Evolutionary conservation across 306 rosid species (phyloP).

Genomic region (Rosa rugosa): DNA sequence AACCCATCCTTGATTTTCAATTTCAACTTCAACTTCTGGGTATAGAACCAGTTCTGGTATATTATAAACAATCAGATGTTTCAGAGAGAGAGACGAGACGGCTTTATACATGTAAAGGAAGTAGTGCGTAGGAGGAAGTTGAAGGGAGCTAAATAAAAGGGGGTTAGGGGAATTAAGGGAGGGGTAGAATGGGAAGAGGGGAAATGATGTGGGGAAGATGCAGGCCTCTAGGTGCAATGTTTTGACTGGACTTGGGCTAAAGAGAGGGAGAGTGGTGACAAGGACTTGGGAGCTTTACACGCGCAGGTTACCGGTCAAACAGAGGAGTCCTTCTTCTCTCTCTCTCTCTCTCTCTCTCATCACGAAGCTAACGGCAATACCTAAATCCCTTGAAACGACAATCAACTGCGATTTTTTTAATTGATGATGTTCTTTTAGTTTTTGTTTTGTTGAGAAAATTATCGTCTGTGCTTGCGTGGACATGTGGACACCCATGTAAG

Average conservation of each 20-base stretch:
- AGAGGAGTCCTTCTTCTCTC: background rate
- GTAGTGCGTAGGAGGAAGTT: background rate
- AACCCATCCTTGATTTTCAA: conserved; percentile 50
- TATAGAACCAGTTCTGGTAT: background rate
- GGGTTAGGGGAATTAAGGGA: background rate
- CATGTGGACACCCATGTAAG: background rate
- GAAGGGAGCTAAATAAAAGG: conserved; percentile 11
- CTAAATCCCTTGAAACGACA: conserved; percentile 39
- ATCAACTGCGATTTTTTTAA: conserved; percentile 10
- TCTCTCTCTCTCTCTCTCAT: conserved; percentile 4
- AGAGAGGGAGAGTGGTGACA: conserved; percentile 26
- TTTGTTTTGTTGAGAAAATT: background rate
- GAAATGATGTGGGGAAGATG: conserved; percentile 29
- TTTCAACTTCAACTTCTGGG: background rate
- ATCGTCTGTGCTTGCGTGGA: conserved; percentile 8
- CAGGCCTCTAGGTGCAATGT: conserved; percentile 51
- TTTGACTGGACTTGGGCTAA: conserved; percentile 38
- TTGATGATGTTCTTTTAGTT: background rate
- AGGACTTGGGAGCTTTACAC: conserved; percentile 38
- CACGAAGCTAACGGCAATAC: conserved; percentile 59
- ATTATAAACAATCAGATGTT: background rate
- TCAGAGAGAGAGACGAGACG: background rate
- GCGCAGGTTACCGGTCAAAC: conserved; percentile 36
- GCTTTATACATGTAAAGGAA: conserved; percentile 17
- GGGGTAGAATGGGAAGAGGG: background rate